These are phyloP conservation scores for Coniochaeta hoffmannii DNA, from an alignment of 2,329 filamentous ascomycete genomes.

Conservation along the genomic window DNA sequence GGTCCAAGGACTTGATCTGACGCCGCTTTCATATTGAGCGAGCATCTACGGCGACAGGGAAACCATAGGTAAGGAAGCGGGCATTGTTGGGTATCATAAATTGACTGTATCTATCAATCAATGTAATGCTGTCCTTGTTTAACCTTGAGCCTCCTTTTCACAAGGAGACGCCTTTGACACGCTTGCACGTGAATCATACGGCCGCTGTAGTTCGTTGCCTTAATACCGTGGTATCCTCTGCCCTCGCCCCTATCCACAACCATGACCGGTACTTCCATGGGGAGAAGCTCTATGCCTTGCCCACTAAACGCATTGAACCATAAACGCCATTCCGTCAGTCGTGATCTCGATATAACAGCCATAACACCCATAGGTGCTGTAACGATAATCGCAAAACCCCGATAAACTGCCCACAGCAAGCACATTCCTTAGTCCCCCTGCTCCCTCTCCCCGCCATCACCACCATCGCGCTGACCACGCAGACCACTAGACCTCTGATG, in stretches of 20 bases:
- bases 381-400: no score
- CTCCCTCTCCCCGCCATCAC: constrained; percentile 12
- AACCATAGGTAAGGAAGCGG: neutral
- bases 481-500: constrained; percentile 5
- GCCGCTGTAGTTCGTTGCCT: neutral
- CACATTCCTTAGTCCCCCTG: neutral
- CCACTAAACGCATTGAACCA: neutral
- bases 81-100: constrained; percentile 1
- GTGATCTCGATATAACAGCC: neutral
- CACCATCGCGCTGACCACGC: constrained; percentile 21
- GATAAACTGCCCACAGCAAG: no score
- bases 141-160: neutral
- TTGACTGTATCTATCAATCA: neutral
- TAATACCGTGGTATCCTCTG: neutral
- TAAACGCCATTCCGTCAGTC: neutral
- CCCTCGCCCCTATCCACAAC: neutral
- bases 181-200: neutral
- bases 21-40: constrained; percentile 44
- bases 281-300: neutral
- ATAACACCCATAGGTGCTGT: neutral
- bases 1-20: constrained; percentile 50
- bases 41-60: neutral
- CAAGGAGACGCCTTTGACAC: neutral
- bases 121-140: neutral
- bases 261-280: neutral